Evolutionary conservation across 1,284 basidiomycete species (phyloP).

Genomic region (Irpex sp.): DNA sequence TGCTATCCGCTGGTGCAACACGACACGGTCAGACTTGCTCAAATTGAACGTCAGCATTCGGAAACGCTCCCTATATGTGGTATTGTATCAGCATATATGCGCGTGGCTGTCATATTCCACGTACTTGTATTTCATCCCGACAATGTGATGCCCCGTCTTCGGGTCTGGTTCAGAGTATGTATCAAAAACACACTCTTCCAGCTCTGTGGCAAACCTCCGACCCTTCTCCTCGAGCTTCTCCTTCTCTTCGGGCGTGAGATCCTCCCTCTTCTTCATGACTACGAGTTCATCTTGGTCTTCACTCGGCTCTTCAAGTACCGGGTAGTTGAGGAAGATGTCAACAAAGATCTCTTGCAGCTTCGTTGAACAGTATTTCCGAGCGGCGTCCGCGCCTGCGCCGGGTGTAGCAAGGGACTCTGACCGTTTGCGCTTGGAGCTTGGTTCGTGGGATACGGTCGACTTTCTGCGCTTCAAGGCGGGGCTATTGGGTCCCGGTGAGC

Average conservation of each 20-base stretch:
- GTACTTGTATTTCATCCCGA: constrained; percentile 78
- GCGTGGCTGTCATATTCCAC: constrained; percentile 25
- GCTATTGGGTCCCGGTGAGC: constrained; percentile 18
- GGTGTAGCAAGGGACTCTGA: constrained; percentile 20
- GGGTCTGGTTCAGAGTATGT: constrained; percentile 71
- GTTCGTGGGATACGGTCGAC: constrained; percentile 27
- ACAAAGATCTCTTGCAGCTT: constrained; percentile 69
- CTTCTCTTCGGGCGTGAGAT: constrained; percentile 58
- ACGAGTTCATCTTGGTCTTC: constrained; percentile 29
- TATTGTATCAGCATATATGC: constrained; percentile 7
- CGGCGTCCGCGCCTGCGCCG: constrained; percentile 46
- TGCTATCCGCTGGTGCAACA: constrained; percentile 73
- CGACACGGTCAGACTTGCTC: constrained; percentile 68
- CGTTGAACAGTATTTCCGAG: constrained; percentile 70
- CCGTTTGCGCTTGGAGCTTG: constrained; percentile 39
- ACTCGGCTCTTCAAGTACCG: constrained; percentile 40
- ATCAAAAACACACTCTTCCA: constrained; percentile 71
- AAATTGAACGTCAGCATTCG: constrained; percentile 81
- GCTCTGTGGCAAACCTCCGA: constrained; percentile 56
- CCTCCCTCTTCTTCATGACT: constrained; percentile 24
- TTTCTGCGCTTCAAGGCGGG: constrained; percentile 40
- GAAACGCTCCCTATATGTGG: constrained; percentile 66
- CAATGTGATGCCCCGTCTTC: constrained; percentile 61
- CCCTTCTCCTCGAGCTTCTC: constrained; percentile 48
- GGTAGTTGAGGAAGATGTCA: constrained; percentile 67